These are phyloP conservation scores for Tricholomella constricta DNA, from an alignment of 768 basidiomycete genomes.

Conservation along the genomic window DNA sequence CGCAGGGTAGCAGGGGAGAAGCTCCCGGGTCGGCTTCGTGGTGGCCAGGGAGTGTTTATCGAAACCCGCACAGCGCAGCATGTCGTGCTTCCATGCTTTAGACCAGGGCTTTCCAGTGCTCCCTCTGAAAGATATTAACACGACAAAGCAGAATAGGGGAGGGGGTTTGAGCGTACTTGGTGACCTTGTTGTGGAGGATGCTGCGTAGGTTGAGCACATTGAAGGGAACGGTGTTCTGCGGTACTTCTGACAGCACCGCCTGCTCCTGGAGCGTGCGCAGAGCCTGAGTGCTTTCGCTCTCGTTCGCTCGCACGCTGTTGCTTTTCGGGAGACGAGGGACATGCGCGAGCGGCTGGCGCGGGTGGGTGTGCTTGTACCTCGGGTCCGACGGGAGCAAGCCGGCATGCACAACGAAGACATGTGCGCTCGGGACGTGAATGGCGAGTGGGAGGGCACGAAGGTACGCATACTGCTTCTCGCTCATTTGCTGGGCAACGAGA, in stretches of 20 bases:
- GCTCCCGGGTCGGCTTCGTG: constrained; percentile 22
- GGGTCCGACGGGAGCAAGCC: constrained; percentile 81
- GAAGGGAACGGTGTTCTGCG: constrained; percentile 81
- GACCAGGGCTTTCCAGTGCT: constrained; percentile 73
- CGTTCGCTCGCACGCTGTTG: constrained; percentile 11
- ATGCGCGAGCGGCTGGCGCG: constrained; percentile 71
- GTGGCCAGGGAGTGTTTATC: constrained; percentile 16
- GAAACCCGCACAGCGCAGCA: constrained; percentile 60
- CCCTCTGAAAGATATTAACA: constrained; percentile 15
- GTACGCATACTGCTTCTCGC: constrained; percentile 66
- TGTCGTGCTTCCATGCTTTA: constrained; percentile 70
- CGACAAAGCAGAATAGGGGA: neutral
- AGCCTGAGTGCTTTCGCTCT: constrained; percentile 28
- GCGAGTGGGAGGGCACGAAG: constrained; percentile 72
- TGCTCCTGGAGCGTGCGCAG: constrained; percentile 67
- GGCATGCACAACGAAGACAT: constrained; percentile 80
- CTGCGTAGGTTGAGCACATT: constrained; percentile 73
- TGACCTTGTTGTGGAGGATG: constrained; percentile 45
- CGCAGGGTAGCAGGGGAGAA: constrained; percentile 66
- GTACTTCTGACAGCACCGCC: constrained; percentile 63
- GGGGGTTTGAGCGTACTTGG: constrained; percentile 36
- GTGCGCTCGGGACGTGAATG: constrained; percentile 73
- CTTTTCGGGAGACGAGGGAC: constrained; percentile 41
- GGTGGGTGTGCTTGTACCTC: constrained; percentile 44
- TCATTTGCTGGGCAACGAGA: constrained; percentile 67